Base-by-base conservation (phyloP, 208 protist species). In the Trypanosoma grayi region DNA sequence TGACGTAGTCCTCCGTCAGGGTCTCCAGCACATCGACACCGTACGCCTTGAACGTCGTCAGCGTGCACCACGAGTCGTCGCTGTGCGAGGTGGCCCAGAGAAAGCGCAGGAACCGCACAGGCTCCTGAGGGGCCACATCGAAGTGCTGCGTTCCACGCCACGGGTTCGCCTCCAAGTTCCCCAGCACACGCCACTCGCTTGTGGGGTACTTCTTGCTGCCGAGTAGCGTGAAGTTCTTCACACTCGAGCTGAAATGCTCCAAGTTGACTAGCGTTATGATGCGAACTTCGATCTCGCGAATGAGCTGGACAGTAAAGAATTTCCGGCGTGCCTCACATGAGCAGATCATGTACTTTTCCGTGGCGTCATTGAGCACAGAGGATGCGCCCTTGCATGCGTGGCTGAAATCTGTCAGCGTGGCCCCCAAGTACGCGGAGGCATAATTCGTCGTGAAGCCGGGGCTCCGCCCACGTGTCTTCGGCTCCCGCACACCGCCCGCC, bases 301-400 rank as follows among this genome's bases (percentile, higher is more conserved):
- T 65, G 16, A 80, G 57, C 33, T 80, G 74, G 5, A 80, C 74
- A 28, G 68, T 70, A 24, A 80, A 76, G 14, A 63, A 40, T 37
- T 80, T 80, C 28, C 57, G 20, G 18, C 18, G 0, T 22, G 57
- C 63, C 22, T 53, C 44, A 27, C 74, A 80, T 1, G 51, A 37
- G 36, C 67, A 75, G 33, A 80, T 58, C 74, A 80, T 76, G 48
- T 80, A 80, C 37, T 71, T 75, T 20, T 76, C 69, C 16, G 9
- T 46, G 37, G 75, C 67, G 4, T 80, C 69, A 47, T 57, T 71
- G 4, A 80, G 45, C 13, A 80, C 44, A 5, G 68, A 57, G 22
- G 57, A 68, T 16, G 60, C 59, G 41, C 62, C 69, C 24, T 73
- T 59, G 44, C 68, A 75, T 3, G 46, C 51, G 30, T 22, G 56